A percentile compares a stretch with the other conserved stretches of the same genome.
These are phyloP conservation scores for Trifolium subterraneum DNA, from an alignment of 306 rosid species.

Conservation along the genomic window DNA sequence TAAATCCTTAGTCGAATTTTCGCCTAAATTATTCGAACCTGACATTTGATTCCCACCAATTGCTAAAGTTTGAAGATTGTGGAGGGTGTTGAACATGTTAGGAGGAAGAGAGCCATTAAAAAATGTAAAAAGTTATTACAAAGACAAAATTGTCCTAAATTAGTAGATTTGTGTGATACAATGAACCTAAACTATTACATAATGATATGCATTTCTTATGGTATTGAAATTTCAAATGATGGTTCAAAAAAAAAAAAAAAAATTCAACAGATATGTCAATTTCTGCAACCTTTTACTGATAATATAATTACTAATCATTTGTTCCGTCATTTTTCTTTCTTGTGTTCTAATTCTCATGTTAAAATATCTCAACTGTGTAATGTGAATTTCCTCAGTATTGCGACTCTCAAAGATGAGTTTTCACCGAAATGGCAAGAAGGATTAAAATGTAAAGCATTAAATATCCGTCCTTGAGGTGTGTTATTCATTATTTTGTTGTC, in stretches of 20 bases:
- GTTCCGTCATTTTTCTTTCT: slow-evolving; percentile 15
- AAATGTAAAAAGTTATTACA: too few species aligned
- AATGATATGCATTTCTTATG: background rate
- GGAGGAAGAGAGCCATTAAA: too few species aligned
- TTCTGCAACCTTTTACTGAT: background rate
- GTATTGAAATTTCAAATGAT: background rate
- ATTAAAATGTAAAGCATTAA: slow-evolving; percentile 11
- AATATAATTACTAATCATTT: slow-evolving; percentile 9
- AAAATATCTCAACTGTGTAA: slow-evolving; percentile 28
- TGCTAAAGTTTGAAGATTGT: too few species aligned
- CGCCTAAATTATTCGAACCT: too few species aligned
- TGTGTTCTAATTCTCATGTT: slow-evolving; percentile 11
- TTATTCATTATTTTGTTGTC: slow-evolving; percentile 21
- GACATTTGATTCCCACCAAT: too few species aligned
- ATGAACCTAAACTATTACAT: background rate
- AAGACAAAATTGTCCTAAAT: background rate
- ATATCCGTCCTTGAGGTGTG: slow-evolving; percentile 16
- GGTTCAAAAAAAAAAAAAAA: too few species aligned
- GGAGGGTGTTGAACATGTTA: too few species aligned
- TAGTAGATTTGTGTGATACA: slow-evolving; percentile 2
- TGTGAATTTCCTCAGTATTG: slow-evolving; percentile 73
- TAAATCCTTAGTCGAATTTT: too few species aligned
- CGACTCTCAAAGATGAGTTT: slow-evolving; percentile 58
- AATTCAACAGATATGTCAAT: too few species aligned
- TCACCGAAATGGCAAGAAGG: slow-evolving; percentile 23